Base-by-base conservation (phyloP, 805 yeast species). In the Deakozyma indianensis region DNA sequence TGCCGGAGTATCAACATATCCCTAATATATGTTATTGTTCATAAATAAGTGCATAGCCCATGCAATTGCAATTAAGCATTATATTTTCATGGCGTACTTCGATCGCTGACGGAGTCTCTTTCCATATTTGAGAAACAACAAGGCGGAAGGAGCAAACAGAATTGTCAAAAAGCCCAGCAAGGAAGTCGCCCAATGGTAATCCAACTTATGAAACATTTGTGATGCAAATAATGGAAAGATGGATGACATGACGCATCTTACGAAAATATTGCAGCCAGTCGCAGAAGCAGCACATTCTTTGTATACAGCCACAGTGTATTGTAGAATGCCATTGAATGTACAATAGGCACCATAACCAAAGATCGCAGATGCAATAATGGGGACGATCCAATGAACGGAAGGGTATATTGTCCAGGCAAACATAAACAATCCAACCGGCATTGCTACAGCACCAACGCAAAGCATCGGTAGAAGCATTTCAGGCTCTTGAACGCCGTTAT, bases 221-320 rank as follows among this genome's bases (percentile, higher is more conserved):
- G 78, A 74, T 1, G 87, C 83, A 64, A 87, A 86, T 48, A 87
- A 68, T 46, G 95, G 95, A 70, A 87, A 80, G 20, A 78, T 83
- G 4, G 85, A 77, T 7, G 94, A 85, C 50, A 82, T 59, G 25
- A 80, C 53, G 58, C 84, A 85, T 64, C 96, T 74, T 47, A 80
- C 62, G 56, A 87, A 67, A 59, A 83, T 84, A 64, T 86, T 87
- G 14, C 95, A 95, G 28, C 95, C 95, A 50, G 85, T 62, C 2
- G 94, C 90, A n/a, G 90, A 79, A 0, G 95, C 95, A 21, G 85
- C 81, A 27, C 47, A 32, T 20, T 32, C 38, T 20, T 32, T 32
- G 18, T 32, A 32, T 5, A 20, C 16, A 9, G 38, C 38, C 4
- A 32, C 38, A 11, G 38, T 32, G 38, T 32, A 32, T 20, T 32